Evolutionary conservation across 75 land plant genomes (phyloP).

Genomic region (Larix kaempferi): DNA sequence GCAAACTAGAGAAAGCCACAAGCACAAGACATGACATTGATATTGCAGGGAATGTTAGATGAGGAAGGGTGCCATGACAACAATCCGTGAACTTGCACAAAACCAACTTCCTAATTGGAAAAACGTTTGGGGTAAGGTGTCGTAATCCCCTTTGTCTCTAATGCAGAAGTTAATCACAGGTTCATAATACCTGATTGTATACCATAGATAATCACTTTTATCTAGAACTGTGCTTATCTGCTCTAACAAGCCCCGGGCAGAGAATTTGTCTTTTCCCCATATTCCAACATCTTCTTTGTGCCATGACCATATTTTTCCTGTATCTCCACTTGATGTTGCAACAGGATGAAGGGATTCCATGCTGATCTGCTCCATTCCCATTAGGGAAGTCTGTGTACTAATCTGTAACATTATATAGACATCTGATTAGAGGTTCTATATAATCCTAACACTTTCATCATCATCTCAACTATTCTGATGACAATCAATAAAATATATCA

Average conservation of each 20-base stretch:
- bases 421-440: neutral
- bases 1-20: too few relatives aligned
- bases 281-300: slow-evolving; percentile 28
- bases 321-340: neutral
- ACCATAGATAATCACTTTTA: slow-evolving; percentile 87
- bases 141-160: too few relatives aligned
- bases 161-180: neutral
- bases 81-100: too few relatives aligned
- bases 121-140: too few relatives aligned
- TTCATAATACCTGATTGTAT: slow-evolving; percentile 61
- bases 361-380: slow-evolving; percentile 7
- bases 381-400: slow-evolving; percentile 20
- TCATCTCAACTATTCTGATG: neutral
- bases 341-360: neutral
- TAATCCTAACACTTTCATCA: neutral
- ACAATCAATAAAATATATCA: neutral
- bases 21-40: too few relatives aligned
- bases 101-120: too few relatives aligned
- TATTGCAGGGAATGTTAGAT: too few relatives aligned
- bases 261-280: slow-evolving; percentile 11
- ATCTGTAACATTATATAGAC: slow-evolving; percentile 14
- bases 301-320: slow-evolving; percentile 15
- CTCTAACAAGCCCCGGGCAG: slow-evolving; percentile 44
- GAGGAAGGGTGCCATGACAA: too few relatives aligned
- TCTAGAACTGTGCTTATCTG: slow-evolving; percentile 62